Evolutionary conservation across 129 eudicot species (phyloP).

Genomic region (Escallonia rubra): DNA sequence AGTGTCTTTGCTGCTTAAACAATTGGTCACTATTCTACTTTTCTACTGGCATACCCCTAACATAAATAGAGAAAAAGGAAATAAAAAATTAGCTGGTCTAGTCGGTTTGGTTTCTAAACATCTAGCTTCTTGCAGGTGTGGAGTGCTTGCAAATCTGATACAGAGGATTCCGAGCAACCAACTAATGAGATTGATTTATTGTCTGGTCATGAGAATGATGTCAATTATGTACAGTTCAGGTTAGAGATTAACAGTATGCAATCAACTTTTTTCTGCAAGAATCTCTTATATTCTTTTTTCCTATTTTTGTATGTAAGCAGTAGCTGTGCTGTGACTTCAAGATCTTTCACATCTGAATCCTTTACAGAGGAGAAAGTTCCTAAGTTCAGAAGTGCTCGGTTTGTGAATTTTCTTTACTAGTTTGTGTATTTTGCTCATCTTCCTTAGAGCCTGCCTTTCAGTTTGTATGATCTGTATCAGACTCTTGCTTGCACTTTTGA

Average conservation of each 20-base stretch:
- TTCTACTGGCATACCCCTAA: no score
- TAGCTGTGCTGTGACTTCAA: conserved; percentile 83
- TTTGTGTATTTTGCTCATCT: background rate
- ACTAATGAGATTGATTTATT: conserved; percentile 80
- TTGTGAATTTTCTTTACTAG: conserved; percentile 9
- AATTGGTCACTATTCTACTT: no score
- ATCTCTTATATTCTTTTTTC: conserved; percentile 4
- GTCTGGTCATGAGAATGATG: conserved; percentile 98
- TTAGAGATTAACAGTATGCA: conserved; percentile 17
- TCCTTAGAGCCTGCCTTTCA: background rate
- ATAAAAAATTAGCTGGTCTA: no score
- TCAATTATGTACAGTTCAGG: conserved; percentile 98
- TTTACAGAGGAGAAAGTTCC: conserved; percentile 59
- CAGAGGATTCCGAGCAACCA: conserved; percentile 73
- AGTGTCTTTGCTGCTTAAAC: no score
- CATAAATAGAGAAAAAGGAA: no score
- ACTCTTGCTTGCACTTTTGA: conserved; percentile 3
- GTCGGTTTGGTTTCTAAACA: conserved; percentile 8
- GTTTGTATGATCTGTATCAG: background rate
- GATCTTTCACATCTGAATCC: conserved; percentile 51
- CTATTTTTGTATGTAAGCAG: conserved; percentile 35
- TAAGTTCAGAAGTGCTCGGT: conserved; percentile 80
- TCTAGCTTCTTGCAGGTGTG: conserved; percentile 59
- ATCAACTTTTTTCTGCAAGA: background rate
- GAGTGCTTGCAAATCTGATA: conserved; percentile 64